Evolutionary conservation across 2,329 filamentous ascomycete genomes (phyloP).

Genomic region (Colletotrichum tofieldiae): DNA sequence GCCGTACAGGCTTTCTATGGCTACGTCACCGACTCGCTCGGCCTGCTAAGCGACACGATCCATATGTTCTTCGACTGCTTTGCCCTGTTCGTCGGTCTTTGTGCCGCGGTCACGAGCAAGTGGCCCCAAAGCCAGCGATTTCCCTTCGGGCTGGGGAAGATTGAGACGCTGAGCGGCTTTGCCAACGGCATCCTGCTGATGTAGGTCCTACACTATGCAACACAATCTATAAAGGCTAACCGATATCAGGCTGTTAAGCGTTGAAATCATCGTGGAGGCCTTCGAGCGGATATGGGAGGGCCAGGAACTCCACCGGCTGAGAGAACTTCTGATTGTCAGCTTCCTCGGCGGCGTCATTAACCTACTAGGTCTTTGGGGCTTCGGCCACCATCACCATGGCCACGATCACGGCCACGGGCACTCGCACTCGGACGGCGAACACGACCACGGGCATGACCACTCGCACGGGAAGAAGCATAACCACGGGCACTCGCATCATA

Average conservation of each 20-base stretch:
- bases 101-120: constrained; percentile 95
- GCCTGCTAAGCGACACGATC: constrained; percentile 96
- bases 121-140: constrained; percentile 93
- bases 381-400: constrained; percentile 77
- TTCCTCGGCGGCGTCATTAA: constrained; percentile 90
- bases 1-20: constrained; percentile 94
- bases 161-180: constrained; percentile 96
- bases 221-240: not conserved
- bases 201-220: constrained; percentile 61
- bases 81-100: constrained; percentile 89
- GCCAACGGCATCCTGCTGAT: constrained; percentile 96
- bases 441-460: constrained; percentile 61
- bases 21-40: constrained; percentile 92
- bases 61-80: constrained; percentile 99
- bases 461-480: constrained; percentile 58
- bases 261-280: constrained; percentile 97
- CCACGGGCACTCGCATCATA: constrained; percentile 70
- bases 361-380: constrained; percentile 90
- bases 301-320: constrained; percentile 85
- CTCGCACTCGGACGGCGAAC: constrained; percentile 53
- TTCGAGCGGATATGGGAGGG: constrained; percentile 90
- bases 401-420: constrained; percentile 61
- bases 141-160: constrained; percentile 96
- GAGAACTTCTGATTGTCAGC: constrained; percentile 91
- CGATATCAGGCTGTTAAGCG: constrained; percentile 81